Percentiles rank a stretch among this genome's conserved stretches.
phyloP scores from a whole-genome alignment of 306 rosid species.

The Datisca glomerata region DNA sequence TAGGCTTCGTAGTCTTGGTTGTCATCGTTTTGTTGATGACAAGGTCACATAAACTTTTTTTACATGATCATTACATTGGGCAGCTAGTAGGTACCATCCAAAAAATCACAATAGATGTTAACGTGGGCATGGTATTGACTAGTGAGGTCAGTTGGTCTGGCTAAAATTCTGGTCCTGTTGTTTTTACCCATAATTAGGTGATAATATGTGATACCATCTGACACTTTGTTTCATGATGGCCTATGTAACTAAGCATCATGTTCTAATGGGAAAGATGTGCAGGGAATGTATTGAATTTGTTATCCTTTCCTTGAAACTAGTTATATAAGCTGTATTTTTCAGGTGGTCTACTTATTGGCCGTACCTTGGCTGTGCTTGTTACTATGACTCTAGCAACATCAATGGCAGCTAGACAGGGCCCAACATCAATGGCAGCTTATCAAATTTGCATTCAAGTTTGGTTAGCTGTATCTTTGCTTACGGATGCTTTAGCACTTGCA shows the following conservation, averaged over 20 bases:
- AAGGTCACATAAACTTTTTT: not conserved
- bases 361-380: slow-evolving; percentile 71
- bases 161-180: no score
- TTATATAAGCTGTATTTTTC: slow-evolving; percentile 11
- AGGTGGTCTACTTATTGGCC: slow-evolving; percentile 82
- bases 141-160: no score
- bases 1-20: no score
- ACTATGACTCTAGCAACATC: slow-evolving; percentile 81
- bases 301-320: no score
- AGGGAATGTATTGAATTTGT: no score
- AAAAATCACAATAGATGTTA: no score
- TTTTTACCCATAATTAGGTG: no score
- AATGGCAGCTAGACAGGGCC: slow-evolving; percentile 78
- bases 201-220: slow-evolving; percentile 2
- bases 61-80: not conserved
- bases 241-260: no score
- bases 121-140: no score
- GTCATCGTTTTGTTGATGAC: not conserved
- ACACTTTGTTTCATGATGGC: no score
- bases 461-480: slow-evolving; percentile 83
- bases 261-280: no score
- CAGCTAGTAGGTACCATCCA: no score
- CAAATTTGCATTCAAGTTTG: slow-evolving; percentile 86
- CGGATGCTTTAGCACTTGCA: slow-evolving; percentile 88
- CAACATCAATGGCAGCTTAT: slow-evolving; percentile 86